Evolutionary conservation across 768 basidiomycete species (phyloP).

Genomic region (Zangia roseola): DNA sequence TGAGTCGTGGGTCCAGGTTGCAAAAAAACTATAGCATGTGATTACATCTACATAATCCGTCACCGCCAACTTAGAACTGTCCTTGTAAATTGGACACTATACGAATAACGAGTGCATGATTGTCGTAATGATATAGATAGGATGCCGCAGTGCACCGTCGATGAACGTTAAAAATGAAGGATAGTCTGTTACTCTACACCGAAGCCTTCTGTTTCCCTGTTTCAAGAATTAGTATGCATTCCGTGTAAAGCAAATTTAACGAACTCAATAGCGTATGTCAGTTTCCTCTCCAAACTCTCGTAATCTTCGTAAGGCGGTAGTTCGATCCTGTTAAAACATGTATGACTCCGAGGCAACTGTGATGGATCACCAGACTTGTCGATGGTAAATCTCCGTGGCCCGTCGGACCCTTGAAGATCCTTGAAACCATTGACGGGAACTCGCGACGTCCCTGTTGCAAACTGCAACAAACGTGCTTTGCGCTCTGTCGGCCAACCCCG

Average conservation of each 20-base stretch:
- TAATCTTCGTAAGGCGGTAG: conserved; percentile 89
- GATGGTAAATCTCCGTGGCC: conserved; percentile 89
- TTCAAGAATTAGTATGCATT: conserved; percentile 8
- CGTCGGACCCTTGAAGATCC: conserved; percentile 91
- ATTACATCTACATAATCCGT: background rate
- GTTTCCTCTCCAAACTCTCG: conserved; percentile 81
- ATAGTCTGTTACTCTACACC: conserved; percentile 49
- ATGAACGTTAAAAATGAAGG: conserved; percentile 6
- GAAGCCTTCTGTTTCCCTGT: conserved; percentile 77
- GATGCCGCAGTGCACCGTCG: background rate
- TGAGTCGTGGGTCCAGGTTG: background rate
- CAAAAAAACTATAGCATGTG: conserved; percentile 6
- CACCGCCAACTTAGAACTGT: background rate
- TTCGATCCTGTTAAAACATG: conserved; percentile 90
- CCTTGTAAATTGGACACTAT: conserved; percentile 2
- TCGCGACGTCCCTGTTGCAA: conserved; percentile 84
- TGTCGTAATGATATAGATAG: conserved; percentile 17
- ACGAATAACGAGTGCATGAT: background rate
- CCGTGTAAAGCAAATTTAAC: conserved; percentile 27
- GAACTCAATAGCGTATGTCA: conserved; percentile 81
- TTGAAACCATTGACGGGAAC: conserved; percentile 94
- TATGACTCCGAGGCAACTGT: conserved; percentile 87
- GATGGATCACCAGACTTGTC: conserved; percentile 91
- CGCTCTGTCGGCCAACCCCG: conserved; percentile 88
- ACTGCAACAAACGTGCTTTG: conserved; percentile 83